Evolutionary conservation across 768 basidiomycete species (phyloP), one percentile per base, ranked within the genome.

Genomic region (Butyriboletus loyo): DNA sequence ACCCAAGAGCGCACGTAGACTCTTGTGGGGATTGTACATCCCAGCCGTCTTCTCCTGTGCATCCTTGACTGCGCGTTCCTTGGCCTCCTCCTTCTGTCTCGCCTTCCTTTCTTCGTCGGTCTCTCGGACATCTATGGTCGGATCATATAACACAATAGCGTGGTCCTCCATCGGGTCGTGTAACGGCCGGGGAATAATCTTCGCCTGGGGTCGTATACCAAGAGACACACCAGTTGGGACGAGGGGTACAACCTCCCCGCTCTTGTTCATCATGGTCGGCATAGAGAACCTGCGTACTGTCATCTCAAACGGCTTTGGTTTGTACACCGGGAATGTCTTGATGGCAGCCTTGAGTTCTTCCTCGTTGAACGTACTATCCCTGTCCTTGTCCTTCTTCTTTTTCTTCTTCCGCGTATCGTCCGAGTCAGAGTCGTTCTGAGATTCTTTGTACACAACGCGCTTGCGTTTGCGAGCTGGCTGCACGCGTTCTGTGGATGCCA

Each of bases 121-220:
- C 69, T 95, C 93, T 58, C 87, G 75, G 64, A 90, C 87, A 65
- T 99, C 94, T 42, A 96, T 85, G 0, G 97, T 98, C 1, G 97
- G 97, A 63, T 98, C 97, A 66, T 92, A 99, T 14, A 98, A 73
- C 3, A 99, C 96, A 54, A 99, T 97, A 1, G 96, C 94, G 70
- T 98, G 95, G 61, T 98, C 94, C 45, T 89, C 85, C 90, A 99
- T 95, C 1, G 95, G 97, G 66, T 99, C 93, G 62, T 95, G 88
- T n/a, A 98, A 74, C 6, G 97, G 97, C 21, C 95, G 80, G 17
- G 97, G 97, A 44, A 89, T 80, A 53, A 97, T 72, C 59, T 82
- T 88, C 0, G 86, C 78, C 51, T 83, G 85, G 0, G 91, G 87
- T 13, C 94, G 83, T 49, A 90, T 85, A 25, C 97, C 97, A 5